These are phyloP conservation scores for Cunninghamia lanceolata DNA, from an alignment of 75 land plant species.

Conservation along the genomic window DNA sequence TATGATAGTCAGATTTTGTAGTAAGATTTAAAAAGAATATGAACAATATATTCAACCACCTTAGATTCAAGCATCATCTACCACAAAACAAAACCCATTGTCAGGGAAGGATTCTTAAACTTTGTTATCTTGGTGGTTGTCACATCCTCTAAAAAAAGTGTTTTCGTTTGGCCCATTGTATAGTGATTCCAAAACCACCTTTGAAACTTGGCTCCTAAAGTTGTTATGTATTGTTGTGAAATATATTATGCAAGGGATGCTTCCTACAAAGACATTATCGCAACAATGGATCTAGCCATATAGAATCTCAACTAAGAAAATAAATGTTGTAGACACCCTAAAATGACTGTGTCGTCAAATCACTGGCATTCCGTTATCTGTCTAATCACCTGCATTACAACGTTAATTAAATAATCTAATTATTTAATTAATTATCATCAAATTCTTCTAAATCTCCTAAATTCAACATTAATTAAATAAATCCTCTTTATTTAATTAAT, in stretches of 20 bases:
- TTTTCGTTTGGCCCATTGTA: slow-evolving; percentile 64
- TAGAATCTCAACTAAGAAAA: not conserved
- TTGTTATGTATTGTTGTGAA: slow-evolving; percentile 44
- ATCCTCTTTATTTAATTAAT: too few species aligned
- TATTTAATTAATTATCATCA: too few species aligned
- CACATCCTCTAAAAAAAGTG: slow-evolving; percentile 56
- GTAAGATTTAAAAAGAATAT: too few species aligned
- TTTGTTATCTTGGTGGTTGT: slow-evolving; percentile 43
- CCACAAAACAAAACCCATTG: slow-evolving; percentile 73
- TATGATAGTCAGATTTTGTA: too few species aligned
- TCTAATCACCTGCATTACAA: too few species aligned
- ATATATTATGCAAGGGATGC: slow-evolving; percentile 40
- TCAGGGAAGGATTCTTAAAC: slow-evolving; percentile 32
- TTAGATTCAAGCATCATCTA: slow-evolving; percentile 58
- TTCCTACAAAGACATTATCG: slow-evolving; percentile 25
- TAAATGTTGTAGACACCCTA: too few species aligned
- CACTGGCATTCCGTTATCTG: too few species aligned
- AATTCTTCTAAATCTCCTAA: too few species aligned
- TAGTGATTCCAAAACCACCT: slow-evolving; percentile 47
- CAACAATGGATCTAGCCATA: not conserved
- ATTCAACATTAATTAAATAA: too few species aligned
- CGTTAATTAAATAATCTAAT: too few species aligned
- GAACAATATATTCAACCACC: too few species aligned
- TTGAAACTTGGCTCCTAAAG: slow-evolving; percentile 26
- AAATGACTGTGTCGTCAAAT: too few species aligned